phyloP scores from a whole-genome alignment of 768 basidiomycete genomes.

The Boletus sensibilis region DNA sequence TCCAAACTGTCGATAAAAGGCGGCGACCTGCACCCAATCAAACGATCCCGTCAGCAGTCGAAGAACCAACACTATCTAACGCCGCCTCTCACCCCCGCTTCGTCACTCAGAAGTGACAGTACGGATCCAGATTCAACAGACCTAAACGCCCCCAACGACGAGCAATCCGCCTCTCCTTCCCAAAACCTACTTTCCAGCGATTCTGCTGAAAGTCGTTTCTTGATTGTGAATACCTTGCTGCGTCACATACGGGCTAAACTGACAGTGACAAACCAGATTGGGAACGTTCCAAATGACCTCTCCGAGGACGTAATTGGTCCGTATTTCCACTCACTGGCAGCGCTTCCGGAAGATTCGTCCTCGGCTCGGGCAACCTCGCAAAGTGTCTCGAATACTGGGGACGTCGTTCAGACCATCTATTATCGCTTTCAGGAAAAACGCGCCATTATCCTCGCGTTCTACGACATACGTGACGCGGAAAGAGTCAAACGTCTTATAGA shows the following conservation, averaged over 20 bases:
- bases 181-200: slow-evolving; percentile 10
- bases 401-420: slow-evolving; percentile 55
- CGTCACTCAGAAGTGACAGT: slow-evolving; percentile 43
- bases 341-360: slow-evolving; percentile 12
- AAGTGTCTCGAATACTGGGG: slow-evolving; percentile 13
- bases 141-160: slow-evolving; percentile 18
- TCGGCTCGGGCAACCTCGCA: slow-evolving; percentile 7
- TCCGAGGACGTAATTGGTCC: slow-evolving; percentile 31
- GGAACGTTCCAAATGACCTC: slow-evolving; percentile 37
- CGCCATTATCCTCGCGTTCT: slow-evolving; percentile 60
- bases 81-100: slow-evolving; percentile 71
- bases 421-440: slow-evolving; percentile 48
- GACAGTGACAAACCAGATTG: slow-evolving; percentile 33
- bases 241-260: neutral
- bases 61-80: slow-evolving; percentile 48
- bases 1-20: slow-evolving; percentile 15
- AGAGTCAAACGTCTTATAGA: slow-evolving; percentile 46
- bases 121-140: slow-evolving; percentile 35
- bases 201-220: slow-evolving; percentile 30
- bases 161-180: slow-evolving; percentile 21
- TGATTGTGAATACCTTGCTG: slow-evolving; percentile 25
- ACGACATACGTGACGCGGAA: slow-evolving; percentile 55
- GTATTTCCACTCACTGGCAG: slow-evolving; percentile 30
- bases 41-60: slow-evolving; percentile 21
- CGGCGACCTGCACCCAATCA: slow-evolving; percentile 17